Evolutionary conservation across 257 asterid species (phyloP).

Genomic region (Solanum arcanum): DNA sequence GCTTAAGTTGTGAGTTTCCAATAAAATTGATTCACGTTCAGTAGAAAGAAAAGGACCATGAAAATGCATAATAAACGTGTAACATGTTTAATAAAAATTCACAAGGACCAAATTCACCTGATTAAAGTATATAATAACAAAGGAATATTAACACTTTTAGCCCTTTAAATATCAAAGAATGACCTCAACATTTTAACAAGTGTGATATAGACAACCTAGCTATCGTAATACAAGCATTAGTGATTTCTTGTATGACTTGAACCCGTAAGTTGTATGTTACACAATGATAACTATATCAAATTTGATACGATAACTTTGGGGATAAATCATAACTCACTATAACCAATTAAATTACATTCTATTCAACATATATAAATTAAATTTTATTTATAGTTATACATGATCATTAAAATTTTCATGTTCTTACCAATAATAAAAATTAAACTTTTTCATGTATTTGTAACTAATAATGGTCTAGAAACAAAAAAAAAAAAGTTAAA

Average conservation of each 20-base stretch:
- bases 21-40: no score
- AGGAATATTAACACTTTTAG: no score
- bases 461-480: neutral
- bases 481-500: neutral
- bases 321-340: neutral
- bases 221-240: neutral
- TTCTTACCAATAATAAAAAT: neutral
- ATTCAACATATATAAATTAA: neutral
- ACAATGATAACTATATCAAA: neutral
- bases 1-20: no score
- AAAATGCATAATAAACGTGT: no score
- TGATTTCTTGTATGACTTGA: neutral
- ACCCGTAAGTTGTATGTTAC: neutral
- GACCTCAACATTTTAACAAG: accelerated
- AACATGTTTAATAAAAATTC: no score
- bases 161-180: neutral
- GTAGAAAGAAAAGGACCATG: no score
- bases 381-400: neutral
- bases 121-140: no score
- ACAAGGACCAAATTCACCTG: no score
- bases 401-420: neutral
- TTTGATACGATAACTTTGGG: neutral
- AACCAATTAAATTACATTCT: neutral
- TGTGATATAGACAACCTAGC: neutral
- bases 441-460: neutral